These are phyloP conservation scores for Penicillium malachiteum DNA, from an alignment of 495 filamentous ascomycete genomes.

Conservation along the genomic window DNA sequence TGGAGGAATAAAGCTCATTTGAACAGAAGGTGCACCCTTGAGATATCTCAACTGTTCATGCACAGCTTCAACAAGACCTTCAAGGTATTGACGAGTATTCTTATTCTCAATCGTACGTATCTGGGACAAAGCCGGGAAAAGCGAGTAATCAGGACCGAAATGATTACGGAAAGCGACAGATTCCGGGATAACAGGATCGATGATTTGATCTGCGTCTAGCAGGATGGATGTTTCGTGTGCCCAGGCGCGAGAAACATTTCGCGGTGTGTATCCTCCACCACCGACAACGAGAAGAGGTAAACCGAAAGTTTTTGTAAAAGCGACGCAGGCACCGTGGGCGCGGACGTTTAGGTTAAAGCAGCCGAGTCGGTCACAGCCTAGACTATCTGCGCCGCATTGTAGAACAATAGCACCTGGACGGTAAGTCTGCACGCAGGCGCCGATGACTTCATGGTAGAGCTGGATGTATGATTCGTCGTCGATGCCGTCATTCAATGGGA, in stretches of 20 bases:
- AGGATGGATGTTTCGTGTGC: slow-evolving; percentile 92
- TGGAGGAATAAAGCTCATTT: slow-evolving; percentile 76
- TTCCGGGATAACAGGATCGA: slow-evolving; percentile 70
- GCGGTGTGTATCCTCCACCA: slow-evolving; percentile 95
- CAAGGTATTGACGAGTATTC: slow-evolving; percentile 74
- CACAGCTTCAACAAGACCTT: slow-evolving; percentile 69
- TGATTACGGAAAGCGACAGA: slow-evolving; percentile 76
- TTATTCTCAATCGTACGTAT: slow-evolving; percentile 71
- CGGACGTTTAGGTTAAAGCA: slow-evolving; percentile 95
- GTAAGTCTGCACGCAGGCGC: slow-evolving; percentile 71
- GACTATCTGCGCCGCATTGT: slow-evolving; percentile 93
- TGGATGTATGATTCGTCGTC: slow-evolving; percentile 86
- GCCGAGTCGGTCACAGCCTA: slow-evolving; percentile 89
- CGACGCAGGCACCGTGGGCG: slow-evolving; percentile 89
- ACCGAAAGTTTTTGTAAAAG: slow-evolving; percentile 73
- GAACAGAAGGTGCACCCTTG: slow-evolving; percentile 79
- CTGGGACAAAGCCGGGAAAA: slow-evolving; percentile 74
- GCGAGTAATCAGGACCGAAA: slow-evolving; percentile 74
- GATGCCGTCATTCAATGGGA: slow-evolving; percentile 74
- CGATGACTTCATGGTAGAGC: slow-evolving; percentile 81
- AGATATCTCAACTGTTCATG: slow-evolving; percentile 86
- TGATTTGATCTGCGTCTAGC: slow-evolving; percentile 66
- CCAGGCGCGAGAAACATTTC: slow-evolving; percentile 95
- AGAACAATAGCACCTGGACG: slow-evolving; percentile 85
- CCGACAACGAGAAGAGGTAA: slow-evolving; percentile 87